Base-by-base conservation (phyloP, 2,329 filamentous ascomycete genomes). In the Colletotrichum plurivorum region DNA sequence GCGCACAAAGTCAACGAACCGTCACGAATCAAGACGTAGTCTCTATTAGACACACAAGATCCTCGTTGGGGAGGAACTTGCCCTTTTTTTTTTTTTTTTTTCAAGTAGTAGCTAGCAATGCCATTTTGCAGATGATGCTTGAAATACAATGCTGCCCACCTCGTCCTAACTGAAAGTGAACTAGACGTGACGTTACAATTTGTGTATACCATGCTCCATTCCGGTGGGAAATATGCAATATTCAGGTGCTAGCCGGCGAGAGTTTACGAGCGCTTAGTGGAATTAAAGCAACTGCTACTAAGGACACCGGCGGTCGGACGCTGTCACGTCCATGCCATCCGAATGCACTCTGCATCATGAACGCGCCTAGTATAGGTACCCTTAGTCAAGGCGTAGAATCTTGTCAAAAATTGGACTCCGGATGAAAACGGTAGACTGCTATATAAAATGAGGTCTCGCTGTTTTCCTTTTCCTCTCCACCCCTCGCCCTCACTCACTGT, bases 81-180 rank as follows among this genome's bases (percentile, higher is more conserved):
- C 62, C 18, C 46, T 48, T 45, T 59, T 27, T 62, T 48, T 64
- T 27, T 51, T 61, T 67, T n/a, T 41, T 41, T 61, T 39, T 58
- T 49, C 43, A 12, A 43, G 39, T 36, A 61, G 53, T 71, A 48
- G 45, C 52, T 45, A 66, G 55, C 66, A 69, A 69, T 60, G 49
- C 41, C n/a, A 27, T 49, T 51, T 48, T 55, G 66, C 10, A 49
- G 31, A 65, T 49, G 36, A 65, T 66, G 31, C 61, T 66, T 66
- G 48, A 27, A 27, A 55, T 10, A 36, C 31, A 9, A 36, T 25
- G 22, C 8, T 36, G 31, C 31, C 31, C 10, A 36, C 9, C 31
- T 36, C 3, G 31, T 36, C 31, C 31, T 10, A 2, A 36, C 2
- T 36, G 31, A 9, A 2, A 36, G 31, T 36, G 31, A 36, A 36